Evolutionary conservation across 192 early-diverging fungal species (phyloP).

Genomic region (Entomortierella chlamydospora): DNA sequence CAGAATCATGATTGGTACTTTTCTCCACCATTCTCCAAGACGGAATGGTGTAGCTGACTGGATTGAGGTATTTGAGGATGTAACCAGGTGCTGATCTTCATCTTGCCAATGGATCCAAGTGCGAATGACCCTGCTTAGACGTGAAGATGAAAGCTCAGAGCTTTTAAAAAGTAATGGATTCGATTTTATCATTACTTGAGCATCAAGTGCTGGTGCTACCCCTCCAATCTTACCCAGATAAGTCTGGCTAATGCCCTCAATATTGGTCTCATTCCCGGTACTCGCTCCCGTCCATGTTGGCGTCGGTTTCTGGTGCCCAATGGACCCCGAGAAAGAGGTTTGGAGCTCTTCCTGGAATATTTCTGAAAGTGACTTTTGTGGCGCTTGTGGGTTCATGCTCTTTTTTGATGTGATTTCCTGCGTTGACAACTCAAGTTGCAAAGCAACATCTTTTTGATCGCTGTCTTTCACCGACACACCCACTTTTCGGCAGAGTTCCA

Average conservation of each 20-base stretch:
- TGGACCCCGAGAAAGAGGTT: conserved; percentile 39
- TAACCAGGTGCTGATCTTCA: conserved; percentile 11
- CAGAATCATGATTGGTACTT: conserved; percentile 43
- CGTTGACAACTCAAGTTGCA: conserved; percentile 14
- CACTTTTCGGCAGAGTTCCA: conserved; percentile 43
- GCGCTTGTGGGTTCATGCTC: background rate
- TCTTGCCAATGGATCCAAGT: conserved; percentile 53
- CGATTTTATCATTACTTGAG: conserved; percentile 70
- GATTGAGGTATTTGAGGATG: background rate
- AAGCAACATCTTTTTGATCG: conserved; percentile 26
- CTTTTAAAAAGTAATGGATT: conserved; percentile 80
- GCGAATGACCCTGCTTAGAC: conserved; percentile 22
- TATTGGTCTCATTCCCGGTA: background rate
- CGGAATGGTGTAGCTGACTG: background rate
- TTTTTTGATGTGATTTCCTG: conserved; percentile 3
- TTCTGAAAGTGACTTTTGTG: conserved; percentile 34
- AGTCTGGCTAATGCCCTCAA: background rate
- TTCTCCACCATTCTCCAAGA: conserved; percentile 36
- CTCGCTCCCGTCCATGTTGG: background rate
- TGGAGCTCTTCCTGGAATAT: conserved; percentile 43
- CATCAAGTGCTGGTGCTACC: conserved; percentile 14
- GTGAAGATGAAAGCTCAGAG: conserved; percentile 53
- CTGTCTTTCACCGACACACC: conserved; percentile 21
- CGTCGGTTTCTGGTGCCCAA: background rate
- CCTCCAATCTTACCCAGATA: conserved; percentile 42